Conservation (phyloP, 192 early-diverging fungal species). For the Phycomyces nitens region DNA sequence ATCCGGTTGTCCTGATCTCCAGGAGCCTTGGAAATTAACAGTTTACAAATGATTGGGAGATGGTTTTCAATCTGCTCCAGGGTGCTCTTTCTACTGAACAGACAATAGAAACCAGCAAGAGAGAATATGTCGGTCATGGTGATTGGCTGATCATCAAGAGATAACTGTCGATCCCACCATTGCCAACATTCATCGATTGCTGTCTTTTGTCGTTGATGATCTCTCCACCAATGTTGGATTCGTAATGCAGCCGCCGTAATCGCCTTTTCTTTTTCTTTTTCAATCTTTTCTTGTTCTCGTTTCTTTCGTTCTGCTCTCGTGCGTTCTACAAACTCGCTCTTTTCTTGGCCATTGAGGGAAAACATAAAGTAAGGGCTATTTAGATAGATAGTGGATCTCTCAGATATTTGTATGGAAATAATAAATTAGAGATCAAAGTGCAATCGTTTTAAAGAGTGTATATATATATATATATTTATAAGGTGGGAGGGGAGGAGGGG, state of each 20-base stretch:
- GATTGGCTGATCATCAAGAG: background rate
- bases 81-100: constrained; percentile 4
- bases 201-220: background rate
- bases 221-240: constrained; percentile 24
- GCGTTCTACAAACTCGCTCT: constrained; percentile 21
- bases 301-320: constrained; percentile 20
- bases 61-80: background rate
- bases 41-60: constrained; percentile 2
- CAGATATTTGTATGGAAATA: too few species aligned
- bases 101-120: constrained; percentile 15
- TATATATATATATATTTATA: too few species aligned
- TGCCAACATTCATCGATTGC: constrained; percentile 5
- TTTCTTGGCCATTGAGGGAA: constrained; percentile 6
- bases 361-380: constrained; percentile 15
- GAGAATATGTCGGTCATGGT: constrained; percentile 6
- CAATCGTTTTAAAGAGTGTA: too few species aligned
- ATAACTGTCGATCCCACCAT: constrained; percentile 7
- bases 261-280: background rate
- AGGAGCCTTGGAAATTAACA: background rate
- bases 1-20: background rate
- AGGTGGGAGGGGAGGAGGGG: too few species aligned
- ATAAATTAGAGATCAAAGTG: too few species aligned
- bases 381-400: too few species aligned
- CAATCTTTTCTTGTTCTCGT: constrained; percentile 22
- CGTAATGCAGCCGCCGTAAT: constrained; percentile 2